Conservation (phyloP, 1,139 yeast species). For the Taphrina deformans region DNA sequence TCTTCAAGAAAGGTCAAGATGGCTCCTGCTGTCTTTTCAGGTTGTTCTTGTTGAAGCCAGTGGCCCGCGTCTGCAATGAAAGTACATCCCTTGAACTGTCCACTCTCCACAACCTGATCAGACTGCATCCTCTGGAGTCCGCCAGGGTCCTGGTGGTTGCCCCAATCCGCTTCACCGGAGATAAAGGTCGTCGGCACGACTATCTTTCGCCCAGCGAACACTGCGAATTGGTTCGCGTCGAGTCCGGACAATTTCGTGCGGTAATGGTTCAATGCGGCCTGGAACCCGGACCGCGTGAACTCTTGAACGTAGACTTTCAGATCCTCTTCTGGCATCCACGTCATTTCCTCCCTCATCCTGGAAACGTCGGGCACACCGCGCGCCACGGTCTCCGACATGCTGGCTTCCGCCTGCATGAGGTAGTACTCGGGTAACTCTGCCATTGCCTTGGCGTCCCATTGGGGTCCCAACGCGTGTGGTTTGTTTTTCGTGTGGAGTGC, state of each 20-base stretch:
- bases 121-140: constrained; percentile 23
- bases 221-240: not conserved
- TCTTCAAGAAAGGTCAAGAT: constrained; percentile 15
- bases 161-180: constrained; percentile 27
- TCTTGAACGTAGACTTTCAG: constrained; percentile 2
- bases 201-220: not conserved
- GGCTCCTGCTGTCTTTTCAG: constrained; percentile 7
- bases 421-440: constrained; percentile 20
- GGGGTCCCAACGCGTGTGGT: not conserved
- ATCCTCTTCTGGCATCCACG: constrained; percentile 21
- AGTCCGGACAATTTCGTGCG: not conserved
- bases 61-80: constrained; percentile 24
- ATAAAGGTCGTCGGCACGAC: constrained; percentile 25
- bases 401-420: not conserved
- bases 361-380: not conserved
- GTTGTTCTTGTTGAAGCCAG: constrained; percentile 32
- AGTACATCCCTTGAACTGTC: not conserved
- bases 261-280: constrained; percentile 22
- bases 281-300: constrained; percentile 9
- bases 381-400: constrained; percentile 13
- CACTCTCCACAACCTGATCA: not conserved
- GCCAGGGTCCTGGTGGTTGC: constrained; percentile 25
- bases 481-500: constrained; percentile 12
- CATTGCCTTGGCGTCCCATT: constrained; percentile 13
- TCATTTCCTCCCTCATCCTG: not conserved